A percentile compares a stretch with the other conserved stretches of the same genome.
These are phyloP conservation scores for Colletotrichum trifolii DNA, from an alignment of 2,329 filamentous ascomycete species.

Conservation along the genomic window DNA sequence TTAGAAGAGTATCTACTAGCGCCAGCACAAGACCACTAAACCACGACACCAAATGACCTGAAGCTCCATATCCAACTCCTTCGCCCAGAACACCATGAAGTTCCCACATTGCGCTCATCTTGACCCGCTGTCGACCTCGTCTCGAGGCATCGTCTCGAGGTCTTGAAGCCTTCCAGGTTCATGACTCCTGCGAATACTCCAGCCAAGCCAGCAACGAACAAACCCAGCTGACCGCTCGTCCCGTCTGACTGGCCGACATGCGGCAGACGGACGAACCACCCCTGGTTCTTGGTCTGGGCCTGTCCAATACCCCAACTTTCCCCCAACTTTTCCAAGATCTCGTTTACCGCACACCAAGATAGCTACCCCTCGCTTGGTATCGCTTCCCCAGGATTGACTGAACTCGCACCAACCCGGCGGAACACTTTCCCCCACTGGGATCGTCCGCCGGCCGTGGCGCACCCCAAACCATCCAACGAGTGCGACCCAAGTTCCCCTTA, in stretches of 20 bases:
- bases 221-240: slow-evolving; percentile 8
- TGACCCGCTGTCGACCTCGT: slow-evolving; percentile 16
- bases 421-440: slow-evolving; percentile 21
- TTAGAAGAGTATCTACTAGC: neutral
- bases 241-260: slow-evolving; percentile 28
- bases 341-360: slow-evolving; percentile 8
- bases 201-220: slow-evolving; percentile 5
- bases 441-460: slow-evolving; percentile 26
- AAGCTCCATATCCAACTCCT: slow-evolving; percentile 6
- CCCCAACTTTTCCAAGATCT: slow-evolving; percentile 29
- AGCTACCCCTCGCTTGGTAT: slow-evolving; percentile 19
- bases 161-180: neutral
- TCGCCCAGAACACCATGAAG: slow-evolving; percentile 2
- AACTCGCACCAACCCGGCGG: slow-evolving; percentile 30
- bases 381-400: slow-evolving; percentile 29
- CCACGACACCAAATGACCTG: neutral
- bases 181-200: slow-evolving; percentile 1
- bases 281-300: neutral
- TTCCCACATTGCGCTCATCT: neutral
- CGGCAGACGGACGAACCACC: slow-evolving; percentile 20
- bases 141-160: slow-evolving; percentile 14
- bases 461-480: slow-evolving; percentile 30
- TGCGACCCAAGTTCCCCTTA: slow-evolving; percentile 34
- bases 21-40: neutral
- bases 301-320: slow-evolving; percentile 33